Evolutionary conservation across 768 basidiomycete genomes (phyloP).

Genomic region (Russula griseocarnosa): DNA sequence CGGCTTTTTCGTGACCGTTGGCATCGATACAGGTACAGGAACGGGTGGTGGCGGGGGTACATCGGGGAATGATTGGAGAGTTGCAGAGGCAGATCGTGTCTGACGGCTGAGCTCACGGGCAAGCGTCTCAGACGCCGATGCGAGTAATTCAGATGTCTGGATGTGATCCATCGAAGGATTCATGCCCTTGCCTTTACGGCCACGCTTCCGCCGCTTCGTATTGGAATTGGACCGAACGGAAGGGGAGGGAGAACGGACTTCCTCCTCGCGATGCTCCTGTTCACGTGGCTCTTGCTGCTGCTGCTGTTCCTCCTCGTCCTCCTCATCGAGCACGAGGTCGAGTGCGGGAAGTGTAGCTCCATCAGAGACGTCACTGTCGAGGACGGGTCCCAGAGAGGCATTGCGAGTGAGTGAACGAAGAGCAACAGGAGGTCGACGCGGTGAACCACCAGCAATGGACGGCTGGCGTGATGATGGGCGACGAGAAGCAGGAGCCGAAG

Average conservation of each 20-base stretch:
- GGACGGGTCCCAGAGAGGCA: conserved; percentile 47
- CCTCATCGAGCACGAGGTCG: conserved; percentile 32
- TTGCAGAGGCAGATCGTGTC: conserved; percentile 28
- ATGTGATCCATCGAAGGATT: conserved; percentile 39
- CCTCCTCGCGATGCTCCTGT: background rate
- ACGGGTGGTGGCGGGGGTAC: conserved; percentile 40
- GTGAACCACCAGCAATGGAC: conserved; percentile 41
- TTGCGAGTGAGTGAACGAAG: conserved; percentile 57
- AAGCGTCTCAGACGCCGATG: conserved; percentile 73
- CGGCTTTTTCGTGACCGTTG: conserved; percentile 57
- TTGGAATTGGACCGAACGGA: conserved; percentile 46
- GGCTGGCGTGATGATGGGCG: conserved; percentile 68
- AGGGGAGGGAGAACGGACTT: conserved; percentile 12
- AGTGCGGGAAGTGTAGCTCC: conserved; percentile 12
- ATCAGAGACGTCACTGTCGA: conserved; percentile 27
- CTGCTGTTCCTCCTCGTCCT: conserved; percentile 45
- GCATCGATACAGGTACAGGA: conserved; percentile 30
- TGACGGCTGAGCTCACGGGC: conserved; percentile 79
- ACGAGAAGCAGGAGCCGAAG: conserved; percentile 60
- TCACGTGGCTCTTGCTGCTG: conserved; percentile 27
- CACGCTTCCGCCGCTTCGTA: conserved; percentile 78
- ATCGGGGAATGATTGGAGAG: conserved; percentile 27
- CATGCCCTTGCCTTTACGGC: conserved; percentile 75
- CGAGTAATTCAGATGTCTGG: conserved; percentile 63
- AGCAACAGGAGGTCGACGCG: conserved; percentile 50